A percentile compares a stretch with the other conserved stretches of the same genome.
These are phyloP conservation scores for Heliocybe sulcata DNA, from an alignment of 1,284 basidiomycete species.

Conservation along the genomic window DNA sequence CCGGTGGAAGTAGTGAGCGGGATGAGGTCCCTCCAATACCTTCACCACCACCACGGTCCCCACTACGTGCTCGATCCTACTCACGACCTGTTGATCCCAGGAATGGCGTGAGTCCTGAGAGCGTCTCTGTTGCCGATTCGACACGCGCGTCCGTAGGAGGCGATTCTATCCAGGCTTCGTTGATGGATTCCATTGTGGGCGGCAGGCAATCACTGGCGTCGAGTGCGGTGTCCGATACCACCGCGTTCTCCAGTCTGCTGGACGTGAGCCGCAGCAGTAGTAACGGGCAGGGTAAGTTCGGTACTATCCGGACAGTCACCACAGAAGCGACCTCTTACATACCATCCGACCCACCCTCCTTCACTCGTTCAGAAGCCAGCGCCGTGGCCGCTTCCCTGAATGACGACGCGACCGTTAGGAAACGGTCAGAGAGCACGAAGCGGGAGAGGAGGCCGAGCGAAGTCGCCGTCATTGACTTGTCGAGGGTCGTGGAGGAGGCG, in stretches of 20 bases:
- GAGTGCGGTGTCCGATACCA: constrained; percentile 47
- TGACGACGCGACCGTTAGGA: constrained; percentile 33
- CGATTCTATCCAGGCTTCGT: constrained; percentile 15
- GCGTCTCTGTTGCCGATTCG: constrained; percentile 32
- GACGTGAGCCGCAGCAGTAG: constrained; percentile 38
- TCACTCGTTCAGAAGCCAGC: constrained; percentile 56
- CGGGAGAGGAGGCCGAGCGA: constrained; percentile 61
- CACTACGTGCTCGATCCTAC: constrained; percentile 32
- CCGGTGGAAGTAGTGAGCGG: constrained; percentile 15
- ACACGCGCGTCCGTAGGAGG: constrained; percentile 35
- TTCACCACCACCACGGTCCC: constrained; percentile 51
- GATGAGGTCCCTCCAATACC: constrained; percentile 30
- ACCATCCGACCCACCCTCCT: constrained; percentile 45
- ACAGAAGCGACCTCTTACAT: constrained; percentile 66
- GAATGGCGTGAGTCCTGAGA: constrained; percentile 22
- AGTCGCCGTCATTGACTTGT: constrained; percentile 48
- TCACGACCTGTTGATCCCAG: constrained; percentile 12
- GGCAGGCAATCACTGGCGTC: constrained; percentile 27
- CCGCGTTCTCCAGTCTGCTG: constrained; percentile 57
- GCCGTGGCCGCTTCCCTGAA: constrained; percentile 32
- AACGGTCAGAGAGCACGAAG: constrained; percentile 17
- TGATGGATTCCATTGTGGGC: constrained; percentile 31
- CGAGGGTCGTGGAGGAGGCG: constrained; percentile 63
- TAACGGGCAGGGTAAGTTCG: constrained; percentile 50
- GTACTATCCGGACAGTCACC: constrained; percentile 71